These are phyloP conservation scores for Botrytis cinerea DNA, from an alignment of 2,329 filamentous ascomycete genomes.

Conservation along the genomic window DNA sequence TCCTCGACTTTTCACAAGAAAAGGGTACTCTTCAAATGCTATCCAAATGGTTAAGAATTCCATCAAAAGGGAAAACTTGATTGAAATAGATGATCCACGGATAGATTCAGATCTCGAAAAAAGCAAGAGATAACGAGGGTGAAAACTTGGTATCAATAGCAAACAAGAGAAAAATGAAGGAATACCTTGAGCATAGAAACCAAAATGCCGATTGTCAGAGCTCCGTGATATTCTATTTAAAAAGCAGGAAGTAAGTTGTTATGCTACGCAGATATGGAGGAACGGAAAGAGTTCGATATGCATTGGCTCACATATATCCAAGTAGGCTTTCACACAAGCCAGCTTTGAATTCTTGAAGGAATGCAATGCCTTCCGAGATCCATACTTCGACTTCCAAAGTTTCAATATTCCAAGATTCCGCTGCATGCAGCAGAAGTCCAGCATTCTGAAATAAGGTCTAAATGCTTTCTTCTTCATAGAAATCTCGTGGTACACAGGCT, in stretches of 20 bases:
- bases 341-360: accelerated
- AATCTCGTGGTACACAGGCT: not conserved
- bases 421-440: not conserved
- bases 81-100: no score
- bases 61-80: not conserved
- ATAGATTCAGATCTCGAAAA: no score
- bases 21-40: no score
- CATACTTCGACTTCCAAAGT: not conserved
- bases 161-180: not conserved
- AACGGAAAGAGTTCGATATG: not conserved
- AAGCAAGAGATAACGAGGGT: not conserved
- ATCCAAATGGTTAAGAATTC: no score
- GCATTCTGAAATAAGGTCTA: not conserved
- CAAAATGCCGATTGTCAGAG: not conserved
- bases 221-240: not conserved
- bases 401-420: not conserved
- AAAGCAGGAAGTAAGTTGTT: not conserved
- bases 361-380: not conserved
- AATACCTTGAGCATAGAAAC: not conserved
- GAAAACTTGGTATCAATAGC: not conserved
- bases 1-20: no score
- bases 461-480: not conserved
- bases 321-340: not conserved
- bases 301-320: not conserved
- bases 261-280: not conserved